Evolutionary conservation across 345 rosid species (phyloP).

Genomic region (Brassica napus): DNA sequence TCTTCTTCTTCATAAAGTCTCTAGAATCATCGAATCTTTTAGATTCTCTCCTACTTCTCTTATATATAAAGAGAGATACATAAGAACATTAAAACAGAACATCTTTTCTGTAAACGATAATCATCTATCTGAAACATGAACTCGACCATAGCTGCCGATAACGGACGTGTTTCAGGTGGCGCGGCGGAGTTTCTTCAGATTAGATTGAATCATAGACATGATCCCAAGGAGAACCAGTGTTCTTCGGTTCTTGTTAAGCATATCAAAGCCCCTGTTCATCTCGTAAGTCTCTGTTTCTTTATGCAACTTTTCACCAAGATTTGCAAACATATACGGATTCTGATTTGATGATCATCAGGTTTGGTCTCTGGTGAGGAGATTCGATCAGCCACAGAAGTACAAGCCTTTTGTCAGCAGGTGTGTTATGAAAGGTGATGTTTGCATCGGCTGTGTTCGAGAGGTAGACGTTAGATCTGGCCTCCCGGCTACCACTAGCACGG

Average conservation of each 20-base stretch:
- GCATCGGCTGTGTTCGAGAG: constrained; percentile 81
- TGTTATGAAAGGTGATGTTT: constrained; percentile 69
- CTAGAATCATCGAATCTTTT: constrained; percentile 17
- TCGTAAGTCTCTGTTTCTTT: constrained; percentile 44
- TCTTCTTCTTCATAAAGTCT: background rate
- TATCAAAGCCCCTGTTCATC: constrained; percentile 77
- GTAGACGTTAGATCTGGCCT: constrained; percentile 90
- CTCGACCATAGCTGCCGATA: constrained; percentile 16
- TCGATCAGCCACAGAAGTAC: constrained; percentile 87
- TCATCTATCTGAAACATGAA: constrained; percentile 9
- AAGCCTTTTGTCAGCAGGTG: constrained; percentile 91
- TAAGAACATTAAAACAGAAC: background rate
- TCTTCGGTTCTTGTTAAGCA: constrained; percentile 72
- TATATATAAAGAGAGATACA: background rate
- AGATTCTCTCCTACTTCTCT: background rate
- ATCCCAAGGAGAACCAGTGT: constrained; percentile 62
- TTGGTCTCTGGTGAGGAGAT: constrained; percentile 94
- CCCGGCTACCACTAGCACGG: constrained; percentile 94
- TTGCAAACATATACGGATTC: background rate
- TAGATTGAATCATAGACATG: constrained; percentile 64
- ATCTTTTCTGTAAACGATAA: background rate
- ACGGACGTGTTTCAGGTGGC: constrained; percentile 34
- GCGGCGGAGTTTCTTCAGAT: constrained; percentile 60
- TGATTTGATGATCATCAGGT: constrained; percentile 48
- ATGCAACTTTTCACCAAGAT: background rate